Evolutionary conservation across 306 rosid species (phyloP), one percentile per base, ranked within the genome.

Genomic region (Acmispon strigosus): DNA sequence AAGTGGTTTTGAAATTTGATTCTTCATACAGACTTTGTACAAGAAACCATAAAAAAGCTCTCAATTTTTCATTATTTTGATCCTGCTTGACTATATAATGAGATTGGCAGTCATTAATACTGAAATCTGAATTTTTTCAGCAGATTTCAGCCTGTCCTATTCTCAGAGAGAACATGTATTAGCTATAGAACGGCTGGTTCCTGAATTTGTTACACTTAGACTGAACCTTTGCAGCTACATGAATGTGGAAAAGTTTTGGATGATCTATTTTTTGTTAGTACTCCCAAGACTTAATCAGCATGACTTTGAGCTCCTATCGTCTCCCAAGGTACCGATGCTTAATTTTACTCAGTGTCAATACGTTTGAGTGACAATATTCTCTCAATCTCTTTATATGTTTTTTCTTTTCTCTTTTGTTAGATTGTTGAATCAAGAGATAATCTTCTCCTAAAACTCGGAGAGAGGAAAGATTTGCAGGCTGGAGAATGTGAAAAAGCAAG

Each of bases 171-270:
- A 74, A 47, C 99, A 94, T 82, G 86, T 72, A 60, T 75, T 83
- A 50, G 68, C 87, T 73, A 84, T 94, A 47, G 92, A 91, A 70
- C 83, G 48, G 48, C 75, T 84, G 81, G 81, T 88, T 16, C 95
- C 97, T 22, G 86, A 80, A 36, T 80, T 94, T 58, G 84, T 82
- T 36, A 71, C 81, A 64, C 89, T 89, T 6, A 80, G 95, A 83
- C 67, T 51, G 69, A 78, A 65, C 34, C 85, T 91, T 68, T 82
- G 89, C 82, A 71, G 81, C 78, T 82, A 78, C 79, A 87, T 91
- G 96, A 80, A 80, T 17, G 89, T 86, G 80, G 91, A 75, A 67
- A 76, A 65, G 41, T 94, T 94, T 84, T 94, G 99, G 99, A 86
- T 87, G 86, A 83, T 94, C 71, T 94, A 94, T 66, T 94, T 91